phyloP scores from a whole-genome alignment of 306 rosid species.

The Myrica gale region DNA sequence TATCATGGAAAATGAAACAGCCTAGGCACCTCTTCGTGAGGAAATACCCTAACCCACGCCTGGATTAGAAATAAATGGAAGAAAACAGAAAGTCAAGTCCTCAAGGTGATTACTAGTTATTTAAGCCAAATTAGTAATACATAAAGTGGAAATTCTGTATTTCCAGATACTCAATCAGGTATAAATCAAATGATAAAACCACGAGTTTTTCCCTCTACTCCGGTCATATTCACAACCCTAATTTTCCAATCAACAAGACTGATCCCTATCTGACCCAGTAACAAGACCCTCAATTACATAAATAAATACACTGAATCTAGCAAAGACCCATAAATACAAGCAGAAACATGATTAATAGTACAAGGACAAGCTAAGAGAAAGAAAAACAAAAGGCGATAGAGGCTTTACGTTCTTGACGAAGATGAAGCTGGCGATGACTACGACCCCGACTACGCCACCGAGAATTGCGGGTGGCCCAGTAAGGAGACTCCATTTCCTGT shows the following conservation, averaged over 20 bases:
- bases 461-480: slow-evolving; percentile 54
- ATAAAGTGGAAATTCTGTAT: neutral
- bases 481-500: slow-evolving; percentile 92
- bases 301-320: neutral
- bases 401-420: slow-evolving; percentile 43
- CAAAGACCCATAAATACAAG: neutral
- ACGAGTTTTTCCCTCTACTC: neutral
- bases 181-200: neutral
- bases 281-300: neutral
- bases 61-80: neutral
- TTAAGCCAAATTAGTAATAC: neutral
- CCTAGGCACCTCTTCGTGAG: neutral
- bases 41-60: neutral
- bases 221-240: neutral
- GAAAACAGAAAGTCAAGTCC: neutral
- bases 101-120: neutral
- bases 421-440: slow-evolving; percentile 45
- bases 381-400: neutral
- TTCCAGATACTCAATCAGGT: neutral
- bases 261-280: neutral
- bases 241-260: neutral
- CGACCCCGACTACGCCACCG: slow-evolving; percentile 62
- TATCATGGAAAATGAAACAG: neutral
- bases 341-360: neutral
- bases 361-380: neutral